Conservation (phyloP, 2,329 filamentous ascomycete genomes). For the Aspergillus phoenicis region DNA sequence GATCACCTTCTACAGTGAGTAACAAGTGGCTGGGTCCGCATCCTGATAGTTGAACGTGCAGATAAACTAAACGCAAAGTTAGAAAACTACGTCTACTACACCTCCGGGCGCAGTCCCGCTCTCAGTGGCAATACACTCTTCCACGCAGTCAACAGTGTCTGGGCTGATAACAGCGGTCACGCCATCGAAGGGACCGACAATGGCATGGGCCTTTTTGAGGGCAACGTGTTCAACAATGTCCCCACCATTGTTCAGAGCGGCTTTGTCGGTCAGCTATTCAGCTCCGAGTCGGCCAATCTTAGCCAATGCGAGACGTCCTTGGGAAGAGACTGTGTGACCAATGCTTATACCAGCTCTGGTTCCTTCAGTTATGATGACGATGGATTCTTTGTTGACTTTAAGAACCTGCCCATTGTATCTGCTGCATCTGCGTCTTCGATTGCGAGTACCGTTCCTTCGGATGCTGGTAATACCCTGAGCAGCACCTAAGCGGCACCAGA, state of each 20-base stretch:
- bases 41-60: constrained; percentile 29
- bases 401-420: background rate
- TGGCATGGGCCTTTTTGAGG: constrained; percentile 44
- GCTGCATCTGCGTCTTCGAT: background rate
- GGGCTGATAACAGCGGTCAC: constrained; percentile 45
- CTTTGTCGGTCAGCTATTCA: background rate
- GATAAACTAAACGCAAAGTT: constrained; percentile 20
- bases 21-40: too few relatives aligned
- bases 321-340: background rate
- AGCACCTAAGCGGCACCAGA: too few relatives aligned
- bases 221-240: constrained; percentile 49
- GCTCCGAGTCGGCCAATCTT: background rate
- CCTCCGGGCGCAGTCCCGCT: constrained; percentile 59
- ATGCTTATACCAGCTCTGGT: background rate
- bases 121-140: constrained; percentile 56
- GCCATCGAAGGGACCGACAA: constrained; percentile 41
- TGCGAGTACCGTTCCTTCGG: background rate
- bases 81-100: constrained; percentile 60
- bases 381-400: background rate
- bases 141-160: constrained; percentile 49
- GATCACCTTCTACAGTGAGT: constrained; percentile 43
- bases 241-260: background rate
- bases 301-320: background rate
- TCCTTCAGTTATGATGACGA: background rate
- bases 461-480: background rate